Percentiles rank a stretch among this genome's conserved stretches.
Evolutionary conservation across 345 rosid species (phyloP).

Genomic region (Arabis alpina): DNA sequence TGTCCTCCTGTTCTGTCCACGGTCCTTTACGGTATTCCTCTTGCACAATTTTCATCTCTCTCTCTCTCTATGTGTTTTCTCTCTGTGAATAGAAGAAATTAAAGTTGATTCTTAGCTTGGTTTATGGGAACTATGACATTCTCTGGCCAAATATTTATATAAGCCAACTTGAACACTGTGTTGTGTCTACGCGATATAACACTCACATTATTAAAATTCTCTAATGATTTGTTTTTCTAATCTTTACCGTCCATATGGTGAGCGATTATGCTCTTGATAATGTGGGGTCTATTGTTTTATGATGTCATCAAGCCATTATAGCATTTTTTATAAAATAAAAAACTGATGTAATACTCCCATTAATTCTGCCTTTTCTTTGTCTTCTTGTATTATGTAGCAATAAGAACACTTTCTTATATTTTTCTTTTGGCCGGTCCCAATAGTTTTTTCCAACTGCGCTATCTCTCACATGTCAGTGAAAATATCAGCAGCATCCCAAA

Average conservation of each 20-base stretch:
- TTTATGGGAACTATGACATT: slow-evolving; percentile 37
- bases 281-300: slow-evolving; percentile 45
- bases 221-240: slow-evolving; percentile 40
- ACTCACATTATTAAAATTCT: slow-evolving; percentile 46
- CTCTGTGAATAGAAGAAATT: slow-evolving; percentile 10
- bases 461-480: slow-evolving; percentile 25
- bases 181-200: slow-evolving; percentile 42
- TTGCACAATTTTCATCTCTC: slow-evolving; percentile 62
- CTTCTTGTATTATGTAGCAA: slow-evolving; percentile 30
- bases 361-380: slow-evolving; percentile 40
- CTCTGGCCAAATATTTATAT: slow-evolving; percentile 53
- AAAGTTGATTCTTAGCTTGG: slow-evolving; percentile 33
- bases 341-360: slow-evolving; percentile 42
- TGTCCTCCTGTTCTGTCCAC: slow-evolving; percentile 97
- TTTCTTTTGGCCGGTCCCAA: slow-evolving; percentile 24
- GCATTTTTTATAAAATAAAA: slow-evolving; percentile 1
- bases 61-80: slow-evolving; percentile 19
- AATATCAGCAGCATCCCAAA: slow-evolving; percentile 19
- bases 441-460: slow-evolving; percentile 7
- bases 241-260: slow-evolving; percentile 60
- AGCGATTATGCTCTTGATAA: slow-evolving; percentile 50
- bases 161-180: slow-evolving; percentile 34
- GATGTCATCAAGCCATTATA: slow-evolving; percentile 67
- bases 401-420: slow-evolving; percentile 43
- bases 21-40: slow-evolving; percentile 88